Base-by-base conservation (phyloP, 495 filamentous ascomycete genomes). In the Stereocaulon alpinum region DNA sequence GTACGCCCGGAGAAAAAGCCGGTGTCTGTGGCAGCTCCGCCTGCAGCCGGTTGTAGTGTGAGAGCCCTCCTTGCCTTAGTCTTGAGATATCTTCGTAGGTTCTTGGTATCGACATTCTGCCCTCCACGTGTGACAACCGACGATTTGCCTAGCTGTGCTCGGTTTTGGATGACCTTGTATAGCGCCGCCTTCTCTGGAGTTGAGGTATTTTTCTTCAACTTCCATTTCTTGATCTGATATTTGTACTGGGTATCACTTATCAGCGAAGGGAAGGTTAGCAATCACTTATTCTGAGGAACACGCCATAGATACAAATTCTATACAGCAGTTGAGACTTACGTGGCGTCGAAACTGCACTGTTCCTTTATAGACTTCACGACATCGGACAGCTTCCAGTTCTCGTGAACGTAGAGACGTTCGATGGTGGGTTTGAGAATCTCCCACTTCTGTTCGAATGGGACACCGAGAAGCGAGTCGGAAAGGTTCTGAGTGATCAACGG, bases 221-320 rank as follows among this genome's bases (percentile, higher is more conserved):
- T 66, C 74, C 72, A 76, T 62, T 75, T 71, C 55, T 64, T 48
- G 64, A 77, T 70, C n/a, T 69, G 67, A 54, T 72, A 66, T 60
- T 72, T 73, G 52, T 76, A 77, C 42, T 77, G 70, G 50, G 54
- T 58, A 54, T 67, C 66, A 56, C 73, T 76, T 42, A 10, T 32
- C 24, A 29, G 56, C 58, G 14, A n/a, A 20, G 29, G 20, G 27
- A 61, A 34, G 34, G 32, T 62, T 29, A 59, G 50, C 50, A 22
- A 48, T 40, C 24, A 52, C 20, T 22, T 53, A 54, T 56, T 7
- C 6, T 34, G 29, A 15, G 15, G 12, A 18, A 43, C 14, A n/a
- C 15, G 47, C 37, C 6, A 42, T 43, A 5, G 65, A 32, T 34
- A 18, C 63, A 14, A 27, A 48, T 40, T 17, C 18, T 40, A 47